Evolutionary conservation across 2,329 filamentous ascomycete genomes (phyloP).

Genomic region (Botrytis squamosa): DNA sequence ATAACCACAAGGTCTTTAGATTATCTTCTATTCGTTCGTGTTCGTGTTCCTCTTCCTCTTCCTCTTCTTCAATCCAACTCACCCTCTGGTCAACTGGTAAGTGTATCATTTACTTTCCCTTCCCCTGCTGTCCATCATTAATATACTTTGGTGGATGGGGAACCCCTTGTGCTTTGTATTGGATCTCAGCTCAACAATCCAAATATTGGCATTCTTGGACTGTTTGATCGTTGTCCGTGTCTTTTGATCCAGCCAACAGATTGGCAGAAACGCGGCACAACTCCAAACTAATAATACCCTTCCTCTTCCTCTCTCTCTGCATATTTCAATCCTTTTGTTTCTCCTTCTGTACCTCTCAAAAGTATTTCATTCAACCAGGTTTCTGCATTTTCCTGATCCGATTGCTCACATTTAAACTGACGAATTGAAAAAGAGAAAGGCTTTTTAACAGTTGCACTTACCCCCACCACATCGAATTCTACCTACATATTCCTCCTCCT

Average conservation of each 20-base stretch:
- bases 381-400: not conserved
- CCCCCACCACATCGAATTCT: slow-evolving; percentile 1
- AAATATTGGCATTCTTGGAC: slow-evolving; percentile 1
- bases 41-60: not conserved
- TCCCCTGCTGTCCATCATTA: not conserved
- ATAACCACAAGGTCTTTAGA: not conserved
- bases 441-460: slow-evolving; percentile 10
- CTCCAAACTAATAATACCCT: not conserved
- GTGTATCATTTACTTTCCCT: not conserved
- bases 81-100: not conserved
- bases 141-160: not conserved
- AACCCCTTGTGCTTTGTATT: not conserved
- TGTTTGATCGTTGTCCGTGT: slow-evolving; percentile 12
- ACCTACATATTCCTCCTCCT: slow-evolving; percentile 13
- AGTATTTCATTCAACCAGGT: too few relatives aligned
- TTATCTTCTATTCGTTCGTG: not conserved
- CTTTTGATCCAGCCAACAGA: not conserved
- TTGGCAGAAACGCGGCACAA: not conserved
- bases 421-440: slow-evolving; percentile 3
- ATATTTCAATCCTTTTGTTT: not conserved
- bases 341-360: not conserved
- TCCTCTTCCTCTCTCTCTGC: not conserved
- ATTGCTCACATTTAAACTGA: slow-evolving; percentile 16
- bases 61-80: not conserved
- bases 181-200: slow-evolving; percentile 7